phyloP scores from a whole-genome alignment of 2,329 filamentous ascomycete species.

The Epichloe sp. region DNA sequence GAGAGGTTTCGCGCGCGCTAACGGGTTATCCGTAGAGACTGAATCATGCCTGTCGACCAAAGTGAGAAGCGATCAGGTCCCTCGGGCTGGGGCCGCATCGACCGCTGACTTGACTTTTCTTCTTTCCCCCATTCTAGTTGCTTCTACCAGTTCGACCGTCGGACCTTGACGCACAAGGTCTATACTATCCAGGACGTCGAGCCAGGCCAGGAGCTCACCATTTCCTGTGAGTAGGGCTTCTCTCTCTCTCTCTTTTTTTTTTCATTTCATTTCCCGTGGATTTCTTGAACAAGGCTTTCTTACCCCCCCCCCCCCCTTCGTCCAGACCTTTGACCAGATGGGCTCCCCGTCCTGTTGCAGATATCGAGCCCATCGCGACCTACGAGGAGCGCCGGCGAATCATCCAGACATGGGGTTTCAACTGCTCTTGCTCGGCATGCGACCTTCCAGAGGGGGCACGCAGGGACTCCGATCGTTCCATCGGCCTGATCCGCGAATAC shows the following conservation, averaged over 20 bases:
- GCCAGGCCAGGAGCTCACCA: not conserved
- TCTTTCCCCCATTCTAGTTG: not conserved
- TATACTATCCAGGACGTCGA: not conserved
- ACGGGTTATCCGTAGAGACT: not conserved
- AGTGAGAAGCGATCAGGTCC: not conserved
- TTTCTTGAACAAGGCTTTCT: no score
- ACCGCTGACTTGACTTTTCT: no score
- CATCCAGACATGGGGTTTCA: not conserved
- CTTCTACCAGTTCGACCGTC: not conserved
- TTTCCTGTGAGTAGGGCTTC: not conserved
- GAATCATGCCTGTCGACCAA: not conserved
- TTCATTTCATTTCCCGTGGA: no score
- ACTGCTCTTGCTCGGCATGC: not conserved
- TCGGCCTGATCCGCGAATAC: not conserved
- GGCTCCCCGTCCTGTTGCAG: no score
- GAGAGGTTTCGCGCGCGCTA: not conserved
- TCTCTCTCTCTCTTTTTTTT: no score
- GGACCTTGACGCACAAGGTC: not conserved
- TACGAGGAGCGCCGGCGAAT: not conserved
- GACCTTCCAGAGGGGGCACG: not conserved
- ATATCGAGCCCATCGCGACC: not conserved
- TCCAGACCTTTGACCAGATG: no score
- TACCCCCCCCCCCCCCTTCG: no score
- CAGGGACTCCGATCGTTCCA: not conserved
- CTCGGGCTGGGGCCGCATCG: no score